Base-by-base conservation (phyloP, 495 filamentous ascomycete genomes). In the Niebla homalea region DNA sequence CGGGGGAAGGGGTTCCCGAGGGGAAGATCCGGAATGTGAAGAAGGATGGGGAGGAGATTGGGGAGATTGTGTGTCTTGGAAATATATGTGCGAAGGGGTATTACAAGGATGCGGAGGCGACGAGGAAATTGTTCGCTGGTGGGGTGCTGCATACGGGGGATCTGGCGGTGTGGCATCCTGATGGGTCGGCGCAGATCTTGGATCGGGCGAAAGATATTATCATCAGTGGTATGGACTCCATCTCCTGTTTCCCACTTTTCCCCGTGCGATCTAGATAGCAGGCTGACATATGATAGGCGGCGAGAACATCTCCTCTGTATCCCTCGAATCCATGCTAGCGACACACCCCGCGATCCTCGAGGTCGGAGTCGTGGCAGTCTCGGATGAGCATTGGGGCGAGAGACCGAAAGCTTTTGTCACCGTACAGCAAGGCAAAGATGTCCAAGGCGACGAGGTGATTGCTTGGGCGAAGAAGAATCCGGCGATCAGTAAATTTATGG, bases 121-220 rank as follows among this genome's bases (percentile, higher is more conserved):
- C 92, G 44, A 69, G 72, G 46, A 94, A 88, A 72, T 68, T 97
- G 18, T 97, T 93, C 62, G 80, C 75, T 0, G 93, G 93, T 6
- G 93, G 92, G 14, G 87, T 82, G 19, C 66, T 87, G 42, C 93
- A 94, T 63, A 85, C 84, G 11, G 92, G 93, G 0, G 92, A 98
- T 60, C 65, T 98, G 49, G 92, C 92, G 4, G 89, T 98, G 5
- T 87, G 83, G 83, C 85, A 94, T 61, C 73, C 81, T 0, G 89
- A 97, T 60, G 89, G 90, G 1, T 80, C 85, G 43, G 78, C 89
- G 40, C 87, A 96, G 70, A 95, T 98, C 55, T 71, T 93, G 53
- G 92, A 98, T 64, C 75, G 92, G 35, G 85, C 86, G 4, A 98
- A 97, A 69, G 92, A 98, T 62, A 96, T 98, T 41, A 97, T 98